phyloP scores from a whole-genome alignment of 2,329 filamentous ascomycete species.

The Aureobasidium mangrovei region DNA sequence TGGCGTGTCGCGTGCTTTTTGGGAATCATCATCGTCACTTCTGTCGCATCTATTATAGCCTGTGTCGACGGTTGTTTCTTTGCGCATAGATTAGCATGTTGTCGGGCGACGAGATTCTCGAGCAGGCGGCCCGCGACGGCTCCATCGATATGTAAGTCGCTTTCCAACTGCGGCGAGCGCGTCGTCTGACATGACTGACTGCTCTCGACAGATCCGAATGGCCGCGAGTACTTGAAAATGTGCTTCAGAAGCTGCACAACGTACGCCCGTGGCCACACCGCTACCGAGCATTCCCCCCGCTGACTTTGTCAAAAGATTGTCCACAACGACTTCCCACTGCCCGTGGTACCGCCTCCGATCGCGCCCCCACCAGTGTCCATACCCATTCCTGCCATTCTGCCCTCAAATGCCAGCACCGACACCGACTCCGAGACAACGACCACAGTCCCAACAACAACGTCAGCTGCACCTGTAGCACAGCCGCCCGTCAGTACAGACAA shows the following conservation, averaged over 20 bases:
- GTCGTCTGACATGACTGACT: constrained; percentile 8
- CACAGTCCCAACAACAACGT: constrained; percentile 19
- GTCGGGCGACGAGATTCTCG: constrained; percentile 42
- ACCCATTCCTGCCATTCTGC: neutral
- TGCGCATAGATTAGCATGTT: neutral
- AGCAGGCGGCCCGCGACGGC: constrained; percentile 49
- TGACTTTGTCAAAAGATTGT: constrained; percentile 51
- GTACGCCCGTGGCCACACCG: constrained; percentile 28
- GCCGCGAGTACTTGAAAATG: constrained; percentile 55
- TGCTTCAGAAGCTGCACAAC: constrained; percentile 61
- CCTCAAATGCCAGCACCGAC: neutral
- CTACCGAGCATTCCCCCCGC: neutral
- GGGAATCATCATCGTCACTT: no score
- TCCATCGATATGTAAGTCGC: constrained; percentile 48
- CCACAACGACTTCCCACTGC: constrained; percentile 65
- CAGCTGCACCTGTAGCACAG: constrained; percentile 14
- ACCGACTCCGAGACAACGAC: constrained; percentile 27
- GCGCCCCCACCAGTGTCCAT: neutral
- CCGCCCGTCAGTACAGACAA: constrained; percentile 50
- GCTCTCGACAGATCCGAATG: constrained; percentile 51
- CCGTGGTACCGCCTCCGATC: constrained; percentile 40
- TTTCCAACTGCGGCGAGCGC: neutral
- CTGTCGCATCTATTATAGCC: no score
- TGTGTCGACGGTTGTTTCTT: no score
- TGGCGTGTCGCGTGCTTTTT: no score